phyloP scores from a whole-genome alignment of 2,329 filamentous ascomycete species.

The Colletotrichum orchidophilum region DNA sequence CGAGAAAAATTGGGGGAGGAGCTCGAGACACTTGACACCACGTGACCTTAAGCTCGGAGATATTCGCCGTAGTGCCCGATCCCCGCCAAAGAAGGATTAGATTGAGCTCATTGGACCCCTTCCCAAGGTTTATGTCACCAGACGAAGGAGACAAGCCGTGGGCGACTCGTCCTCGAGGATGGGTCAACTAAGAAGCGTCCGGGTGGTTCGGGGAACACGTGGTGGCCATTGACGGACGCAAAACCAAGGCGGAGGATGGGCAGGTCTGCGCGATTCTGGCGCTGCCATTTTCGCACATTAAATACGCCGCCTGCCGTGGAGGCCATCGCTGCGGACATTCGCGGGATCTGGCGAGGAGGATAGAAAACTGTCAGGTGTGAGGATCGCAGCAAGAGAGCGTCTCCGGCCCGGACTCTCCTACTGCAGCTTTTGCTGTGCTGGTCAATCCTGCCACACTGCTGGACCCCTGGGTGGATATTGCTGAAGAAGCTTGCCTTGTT shows the following conservation, averaged over 20 bases:
- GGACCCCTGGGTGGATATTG: slow-evolving; percentile 24
- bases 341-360: not conserved
- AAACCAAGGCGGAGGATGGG: not conserved
- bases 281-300: slow-evolving; percentile 17
- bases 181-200: not conserved
- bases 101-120: slow-evolving; percentile 12
- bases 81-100: not conserved
- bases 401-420: not conserved
- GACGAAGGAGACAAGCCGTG: slow-evolving; percentile 5
- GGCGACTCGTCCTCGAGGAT: not conserved
- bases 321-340: not conserved
- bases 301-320: not conserved
- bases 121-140: slow-evolving; percentile 27
- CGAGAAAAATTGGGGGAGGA: not conserved
- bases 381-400: not conserved
- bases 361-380: not conserved
- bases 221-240: slow-evolving; percentile 25
- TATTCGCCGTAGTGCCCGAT: slow-evolving; percentile 20
- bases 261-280: slow-evolving; percentile 21
- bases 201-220: slow-evolving; percentile 28
- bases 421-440: not conserved
- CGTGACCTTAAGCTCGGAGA: slow-evolving; percentile 10
- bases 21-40: not conserved
- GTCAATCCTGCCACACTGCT: slow-evolving; percentile 9
- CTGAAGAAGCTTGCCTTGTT: slow-evolving; percentile 31